Evolutionary conservation across 108 stramenopile species (phyloP), one percentile per base, ranked within the genome.

Genomic region (Mayamaea pseudoterrestris): DNA sequence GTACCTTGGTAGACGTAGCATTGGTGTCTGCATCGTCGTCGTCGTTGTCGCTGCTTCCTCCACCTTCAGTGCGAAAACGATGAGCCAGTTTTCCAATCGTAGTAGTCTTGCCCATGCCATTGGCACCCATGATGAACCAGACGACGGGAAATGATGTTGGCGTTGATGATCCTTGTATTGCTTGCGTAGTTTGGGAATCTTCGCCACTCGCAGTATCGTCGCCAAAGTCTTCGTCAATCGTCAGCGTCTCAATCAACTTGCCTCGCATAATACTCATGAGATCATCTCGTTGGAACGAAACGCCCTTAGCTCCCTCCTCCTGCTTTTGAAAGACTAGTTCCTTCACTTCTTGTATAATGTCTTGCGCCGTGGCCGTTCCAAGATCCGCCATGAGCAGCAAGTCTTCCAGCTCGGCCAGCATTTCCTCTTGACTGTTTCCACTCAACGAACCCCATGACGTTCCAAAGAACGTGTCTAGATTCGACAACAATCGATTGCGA

Each of bases 61-160:
- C n/a, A 5, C 83, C 78, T 41, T 94, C 91, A 9, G 53, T 58
- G 27, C 63, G 44, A 3, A 96, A 55, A 14, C 92, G 79, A 59
- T 80, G 53, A 5, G 95, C 93, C 21, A 94, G 49, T 73, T 96
- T 96, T n/a, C 93, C 95, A 6, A 51, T 51, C 7, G 50, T 51
- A 7, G 50, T 51, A 13, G 86, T 93, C 53, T 96, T 96, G 8
- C 95, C 95, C 91, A 96, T 94, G 0, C 87, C 87, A 53, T 89
- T 89, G 35, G 82, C 87, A 13, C 87, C 81, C 78, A 89, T 71
- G 18, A 89, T 54, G 41, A 83, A 89, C 1, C 81, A 58, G 0
- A 89, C 69, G 0, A 82, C 83, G 1, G 80, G 82, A n/a, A 63
- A 44, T 7, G 53, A 53, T 18, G 45, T 48, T 13, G 62, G 46